phyloP scores from a whole-genome alignment of 768 basidiomycete genomes.

The Paxillus involutus region DNA sequence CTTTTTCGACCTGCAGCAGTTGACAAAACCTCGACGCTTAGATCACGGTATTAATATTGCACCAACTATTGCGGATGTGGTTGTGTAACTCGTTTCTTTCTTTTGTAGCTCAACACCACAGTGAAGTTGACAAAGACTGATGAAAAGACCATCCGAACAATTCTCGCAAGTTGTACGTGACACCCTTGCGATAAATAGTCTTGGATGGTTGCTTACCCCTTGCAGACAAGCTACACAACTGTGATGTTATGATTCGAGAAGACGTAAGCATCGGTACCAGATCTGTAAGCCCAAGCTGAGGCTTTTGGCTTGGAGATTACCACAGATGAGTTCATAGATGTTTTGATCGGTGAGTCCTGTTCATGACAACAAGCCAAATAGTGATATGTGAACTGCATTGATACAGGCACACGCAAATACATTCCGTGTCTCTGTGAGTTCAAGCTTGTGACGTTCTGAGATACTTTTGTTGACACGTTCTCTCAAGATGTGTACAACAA shows the following conservation, averaged over 20 bases:
- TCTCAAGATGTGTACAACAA: conserved; percentile 93
- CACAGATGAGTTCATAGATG: conserved; percentile 96
- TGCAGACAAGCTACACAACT: conserved; percentile 86
- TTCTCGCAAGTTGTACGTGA: conserved; percentile 80
- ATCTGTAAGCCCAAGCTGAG: conserved; percentile 5
- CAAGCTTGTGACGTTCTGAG: not conserved
- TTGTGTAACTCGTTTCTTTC: not conserved
- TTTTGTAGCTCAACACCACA: conserved; percentile 73
- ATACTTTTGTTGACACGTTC: not conserved
- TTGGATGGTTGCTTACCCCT: conserved; percentile 5
- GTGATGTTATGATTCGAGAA: conserved; percentile 98
- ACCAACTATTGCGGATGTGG: not conserved
- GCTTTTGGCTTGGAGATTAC: conserved; percentile 62
- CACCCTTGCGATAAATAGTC: not conserved
- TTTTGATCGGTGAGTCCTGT: conserved; percentile 72
- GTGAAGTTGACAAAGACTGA: conserved; percentile 94
- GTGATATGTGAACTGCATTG: not conserved
- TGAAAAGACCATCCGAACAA: conserved; percentile 91
- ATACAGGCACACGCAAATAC: conserved; percentile 86
- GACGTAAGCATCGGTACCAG: conserved; percentile 54
- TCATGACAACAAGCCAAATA: not conserved
- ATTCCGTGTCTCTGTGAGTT: conserved; percentile 84
- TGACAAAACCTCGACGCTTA: conserved; percentile 24
- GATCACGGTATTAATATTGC: conserved; percentile 58
- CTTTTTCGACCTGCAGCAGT: not conserved